Base-by-base conservation (phyloP, 352 stramenopile genomes). In the Phytophthora melonis region DNA sequence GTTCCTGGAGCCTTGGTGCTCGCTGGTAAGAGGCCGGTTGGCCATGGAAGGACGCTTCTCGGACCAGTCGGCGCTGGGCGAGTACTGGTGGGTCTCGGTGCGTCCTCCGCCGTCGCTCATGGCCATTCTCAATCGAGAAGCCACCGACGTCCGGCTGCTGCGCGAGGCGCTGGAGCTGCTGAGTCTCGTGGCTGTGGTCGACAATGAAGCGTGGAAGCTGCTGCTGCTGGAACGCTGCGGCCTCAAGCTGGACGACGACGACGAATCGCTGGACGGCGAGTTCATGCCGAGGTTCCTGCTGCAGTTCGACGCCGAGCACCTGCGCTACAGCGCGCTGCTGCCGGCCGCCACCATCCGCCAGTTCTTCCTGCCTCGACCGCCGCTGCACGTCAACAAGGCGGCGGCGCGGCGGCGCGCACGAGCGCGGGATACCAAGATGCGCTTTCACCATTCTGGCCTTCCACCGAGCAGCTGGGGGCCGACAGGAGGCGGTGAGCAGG, bases 111-210 rank as follows among this genome's bases (percentile, higher is more conserved):
- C 62, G 39, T 70, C 75, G 5, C 36, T 74, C n/a, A 64, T 79
- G 52, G 58, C 66, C 5, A 27, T 66, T 55, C 27, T 66, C 14
- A 70, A 74, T 27, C 65, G 60, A 5, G 58, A 78, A 66, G 65
- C 65, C 34, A 49, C 25, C 4, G 60, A 78, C 14, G 25, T 78
- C 59, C 71, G 71, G 57, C 41, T 68, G 30, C 14, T 79, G 21
- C 60, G 76, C 19, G 79, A 86, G 55, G 79, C 69, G 19, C 65
- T 83, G 41, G 73, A 86, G 61, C 63, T 86, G n/a, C 63, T 86
- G 27, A 78, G 63, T 65, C 67, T 86, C 13, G 70, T 86, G 45
- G 73, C 73, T 3, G 43, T 58, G 10, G 59, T 75, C 10, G 79
- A 83, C 68, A 74, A 82, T 58, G 59, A 68, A n/a, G 67, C 63